Conservation (phyloP, 169 alveolate genomes). For the Cryptosporidium ryanae region DNA sequence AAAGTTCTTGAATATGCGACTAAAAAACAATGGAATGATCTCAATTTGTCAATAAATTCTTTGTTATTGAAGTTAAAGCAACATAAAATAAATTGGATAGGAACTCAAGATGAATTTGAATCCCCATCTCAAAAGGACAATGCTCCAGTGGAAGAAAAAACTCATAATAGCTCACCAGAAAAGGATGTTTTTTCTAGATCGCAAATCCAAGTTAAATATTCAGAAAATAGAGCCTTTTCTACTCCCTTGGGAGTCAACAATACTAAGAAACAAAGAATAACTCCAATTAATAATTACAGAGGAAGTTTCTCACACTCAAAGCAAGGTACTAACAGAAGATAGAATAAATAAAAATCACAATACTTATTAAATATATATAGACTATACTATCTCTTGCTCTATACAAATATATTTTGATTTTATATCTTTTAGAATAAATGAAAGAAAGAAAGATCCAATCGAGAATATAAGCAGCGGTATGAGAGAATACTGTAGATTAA, state of each 20-base stretch:
- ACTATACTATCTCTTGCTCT: background rate
- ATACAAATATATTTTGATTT: background rate
- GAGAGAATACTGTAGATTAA: conserved; percentile 24
- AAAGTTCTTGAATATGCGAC: conserved; percentile 44
- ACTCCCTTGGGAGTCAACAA: background rate
- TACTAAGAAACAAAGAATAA: conserved; percentile 45
- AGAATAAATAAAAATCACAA: background rate
- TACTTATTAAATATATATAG: background rate
- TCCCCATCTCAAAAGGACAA: background rate
- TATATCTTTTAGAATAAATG: conserved; percentile 46
- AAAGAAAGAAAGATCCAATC: conserved; percentile 48
- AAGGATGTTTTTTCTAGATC: no score
- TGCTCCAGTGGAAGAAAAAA: background rate
- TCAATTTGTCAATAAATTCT: conserved; percentile 49
- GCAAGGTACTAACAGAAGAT: conserved; percentile 19
- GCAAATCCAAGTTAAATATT: no score
- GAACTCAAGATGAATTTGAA: background rate
- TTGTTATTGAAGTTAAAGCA: conserved; percentile 51
- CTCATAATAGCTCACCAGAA: background rate
- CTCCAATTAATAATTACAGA: background rate
- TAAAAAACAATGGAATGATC: conserved; percentile 58
- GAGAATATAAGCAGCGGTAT: conserved; percentile 57
- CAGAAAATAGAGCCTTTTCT: no score
- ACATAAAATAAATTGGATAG: conserved; percentile 25
- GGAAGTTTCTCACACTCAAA: background rate